Conservation (phyloP, 169 alveolate genomes). For the Blepharisma undulans region DNA sequence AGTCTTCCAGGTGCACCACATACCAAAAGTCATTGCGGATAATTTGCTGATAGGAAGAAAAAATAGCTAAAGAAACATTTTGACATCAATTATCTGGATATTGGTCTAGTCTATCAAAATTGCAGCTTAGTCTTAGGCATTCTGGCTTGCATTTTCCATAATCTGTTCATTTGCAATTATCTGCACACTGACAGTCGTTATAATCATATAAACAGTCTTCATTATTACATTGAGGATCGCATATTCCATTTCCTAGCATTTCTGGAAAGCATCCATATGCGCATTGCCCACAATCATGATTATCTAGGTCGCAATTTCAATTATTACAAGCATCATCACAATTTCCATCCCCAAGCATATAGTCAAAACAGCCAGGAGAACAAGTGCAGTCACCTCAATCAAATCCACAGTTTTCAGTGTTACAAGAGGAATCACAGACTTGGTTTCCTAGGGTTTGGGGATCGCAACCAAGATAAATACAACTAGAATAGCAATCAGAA, state of each 20-base stretch:
- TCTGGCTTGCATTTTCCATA: not conserved
- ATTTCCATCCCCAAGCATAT: not conserved
- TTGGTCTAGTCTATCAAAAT: not conserved
- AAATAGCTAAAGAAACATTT: too few relatives aligned
- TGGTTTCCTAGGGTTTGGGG: not conserved
- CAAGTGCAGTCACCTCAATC: too few relatives aligned
- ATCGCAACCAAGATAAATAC: not conserved
- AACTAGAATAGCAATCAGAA: too few relatives aligned
- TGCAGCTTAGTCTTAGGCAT: not conserved
- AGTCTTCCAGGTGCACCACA: too few relatives aligned
- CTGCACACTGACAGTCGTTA: not conserved
- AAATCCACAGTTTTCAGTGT: not conserved
- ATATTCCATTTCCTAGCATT: not conserved
- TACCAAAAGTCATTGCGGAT: too few relatives aligned
- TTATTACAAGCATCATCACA: not conserved
- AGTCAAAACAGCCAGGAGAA: too few relatives aligned
- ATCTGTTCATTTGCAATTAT: not conserved
- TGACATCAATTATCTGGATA: too few relatives aligned
- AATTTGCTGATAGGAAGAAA: too few relatives aligned
- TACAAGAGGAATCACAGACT: not conserved
- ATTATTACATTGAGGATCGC: constrained; percentile 6
- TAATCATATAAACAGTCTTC: not conserved
- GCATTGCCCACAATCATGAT: not conserved
- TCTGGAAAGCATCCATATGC: not conserved
- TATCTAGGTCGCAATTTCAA: not conserved